Base-by-base conservation (phyloP, 2,329 filamentous ascomycete genomes). In the Magnaporthiopsis incrustans region DNA sequence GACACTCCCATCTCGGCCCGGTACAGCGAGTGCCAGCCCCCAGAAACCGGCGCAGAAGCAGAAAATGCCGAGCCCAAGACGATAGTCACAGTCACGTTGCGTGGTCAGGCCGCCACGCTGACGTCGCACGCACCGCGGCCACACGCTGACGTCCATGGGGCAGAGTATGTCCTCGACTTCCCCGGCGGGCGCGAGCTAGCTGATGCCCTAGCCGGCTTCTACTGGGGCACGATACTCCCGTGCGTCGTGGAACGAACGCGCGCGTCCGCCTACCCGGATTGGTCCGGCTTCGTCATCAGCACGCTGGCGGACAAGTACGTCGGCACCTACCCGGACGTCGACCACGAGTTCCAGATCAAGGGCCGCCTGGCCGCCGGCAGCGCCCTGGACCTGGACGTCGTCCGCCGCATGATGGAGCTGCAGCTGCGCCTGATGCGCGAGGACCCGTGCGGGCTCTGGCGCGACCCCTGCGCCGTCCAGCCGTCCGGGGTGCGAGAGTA, bases 331-430 rank as follows among this genome's bases (percentile, higher is more conserved):
- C 64, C 64, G 8, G 64, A 66, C 38, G 64, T 66, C n/a, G 66
- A 66, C 59, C 65, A 66, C 44, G 66, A 66, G 63, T 66, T 67
- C 61, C 64, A 67, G 59, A 64, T 66, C 57, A 67, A 65, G 62
- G 65, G 63, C 3, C 62, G 64, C 7, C 26, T 64, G 12, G 65
- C 65, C 22, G 30, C 58, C 50, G 65, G 66, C 26, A 60, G 57
- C 15, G 56, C 53, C 25, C 59, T 67, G 15, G 66, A 66, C 38
- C 61, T 65, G 6, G 63, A 64, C 56, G 57, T 67, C n/a, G 63
- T 59, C 32, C 65, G 65, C 18, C 63, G 65, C 38, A 66, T 66
- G 65, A 65, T 66, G n/a, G 65, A 66, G 25, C 65, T 66, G 57
- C 57, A 65, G 50, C 61, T 66, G 30, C 60, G 63, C n/a, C 53